phyloP scores from a whole-genome alignment of 1,284 basidiomycete species.

The Pseudozyma tsukubaensis region DNA sequence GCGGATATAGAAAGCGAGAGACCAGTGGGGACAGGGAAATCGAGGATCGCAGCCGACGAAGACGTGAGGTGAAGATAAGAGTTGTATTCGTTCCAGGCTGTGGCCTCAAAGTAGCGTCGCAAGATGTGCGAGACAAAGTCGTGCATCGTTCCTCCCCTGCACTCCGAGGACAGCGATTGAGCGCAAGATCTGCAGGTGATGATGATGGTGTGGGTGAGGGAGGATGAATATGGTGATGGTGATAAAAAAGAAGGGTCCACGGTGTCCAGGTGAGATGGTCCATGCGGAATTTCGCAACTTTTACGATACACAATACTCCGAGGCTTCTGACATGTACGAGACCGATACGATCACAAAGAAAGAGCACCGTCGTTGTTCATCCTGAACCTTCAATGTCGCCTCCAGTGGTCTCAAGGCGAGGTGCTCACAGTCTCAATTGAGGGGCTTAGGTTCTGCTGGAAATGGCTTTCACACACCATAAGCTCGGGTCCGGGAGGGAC shows the following conservation, averaged over 20 bases:
- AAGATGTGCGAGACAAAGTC: conserved; percentile 78
- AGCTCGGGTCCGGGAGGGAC: too few species aligned
- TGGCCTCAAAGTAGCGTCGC: conserved; percentile 86
- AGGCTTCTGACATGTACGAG: too few species aligned
- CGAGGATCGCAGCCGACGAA: conserved; percentile 79
- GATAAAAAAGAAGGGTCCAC: conserved; percentile 13
- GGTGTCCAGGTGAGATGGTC: background rate
- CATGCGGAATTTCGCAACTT: conserved; percentile 1
- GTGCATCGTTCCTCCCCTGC: conserved; percentile 49
- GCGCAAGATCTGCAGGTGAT: background rate
- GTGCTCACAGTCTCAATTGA: too few species aligned
- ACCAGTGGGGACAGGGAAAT: conserved; percentile 83
- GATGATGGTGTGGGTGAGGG: background rate
- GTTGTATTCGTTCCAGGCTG: conserved; percentile 96
- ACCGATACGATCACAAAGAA: too few species aligned
- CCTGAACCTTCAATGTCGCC: too few species aligned
- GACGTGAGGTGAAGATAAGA: conserved; percentile 89
- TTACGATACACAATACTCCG: too few species aligned
- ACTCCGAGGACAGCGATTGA: background rate
- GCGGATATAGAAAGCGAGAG: conserved; percentile 86
- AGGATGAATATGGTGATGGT: conserved; percentile 6
- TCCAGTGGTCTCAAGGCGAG: too few species aligned
- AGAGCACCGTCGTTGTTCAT: too few species aligned
- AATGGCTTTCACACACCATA: too few species aligned
- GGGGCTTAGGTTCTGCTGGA: too few species aligned